These are phyloP conservation scores for Rhipidocladum racemiflorum DNA, from an alignment of 176 grass and related monocot genomes.

Conservation along the genomic window DNA sequence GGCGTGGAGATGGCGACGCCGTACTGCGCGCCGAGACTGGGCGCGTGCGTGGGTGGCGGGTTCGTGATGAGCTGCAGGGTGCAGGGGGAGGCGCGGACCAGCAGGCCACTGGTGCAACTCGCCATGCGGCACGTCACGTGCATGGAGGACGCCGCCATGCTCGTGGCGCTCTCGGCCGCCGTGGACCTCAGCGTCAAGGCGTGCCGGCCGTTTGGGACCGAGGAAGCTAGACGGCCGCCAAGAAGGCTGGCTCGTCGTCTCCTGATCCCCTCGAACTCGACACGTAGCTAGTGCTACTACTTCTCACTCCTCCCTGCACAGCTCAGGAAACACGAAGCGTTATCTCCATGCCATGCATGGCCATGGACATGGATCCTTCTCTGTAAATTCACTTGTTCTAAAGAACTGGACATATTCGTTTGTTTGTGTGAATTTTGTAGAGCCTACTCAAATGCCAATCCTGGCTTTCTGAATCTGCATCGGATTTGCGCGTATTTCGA, in stretches of 20 bases:
- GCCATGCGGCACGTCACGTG: conserved; percentile 65
- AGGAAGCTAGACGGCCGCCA: conserved; percentile 34
- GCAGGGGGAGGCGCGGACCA: conserved; percentile 53
- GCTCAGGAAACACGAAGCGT: background rate
- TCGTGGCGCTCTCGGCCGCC: conserved; percentile 77
- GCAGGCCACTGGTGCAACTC: conserved; percentile 67
- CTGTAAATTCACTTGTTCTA: conserved; percentile 45
- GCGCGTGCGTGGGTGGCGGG: conserved; percentile 30
- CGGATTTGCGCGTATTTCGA: background rate
- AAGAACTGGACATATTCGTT: background rate
- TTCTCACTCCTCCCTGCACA: background rate
- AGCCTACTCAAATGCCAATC: background rate
- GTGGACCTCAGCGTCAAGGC: conserved; percentile 94
- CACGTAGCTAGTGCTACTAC: conserved; percentile 14
- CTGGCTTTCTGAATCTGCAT: background rate
- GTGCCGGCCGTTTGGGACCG: conserved; percentile 71
- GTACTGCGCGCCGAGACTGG: conserved; percentile 8
- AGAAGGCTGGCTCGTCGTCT: conserved; percentile 32
- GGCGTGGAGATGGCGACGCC: background rate
- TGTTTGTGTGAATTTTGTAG: background rate
- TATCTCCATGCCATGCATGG: background rate
- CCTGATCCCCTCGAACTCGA: conserved; percentile 42
- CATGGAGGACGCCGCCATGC: conserved; percentile 85
- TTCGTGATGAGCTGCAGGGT: conserved; percentile 90
- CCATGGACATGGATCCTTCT: conserved; percentile 12